Evolutionary conservation across 2,329 filamentous ascomycete genomes (phyloP), one percentile per base, ranked within the genome.

Genomic region (Botrytis elliptica): DNA sequence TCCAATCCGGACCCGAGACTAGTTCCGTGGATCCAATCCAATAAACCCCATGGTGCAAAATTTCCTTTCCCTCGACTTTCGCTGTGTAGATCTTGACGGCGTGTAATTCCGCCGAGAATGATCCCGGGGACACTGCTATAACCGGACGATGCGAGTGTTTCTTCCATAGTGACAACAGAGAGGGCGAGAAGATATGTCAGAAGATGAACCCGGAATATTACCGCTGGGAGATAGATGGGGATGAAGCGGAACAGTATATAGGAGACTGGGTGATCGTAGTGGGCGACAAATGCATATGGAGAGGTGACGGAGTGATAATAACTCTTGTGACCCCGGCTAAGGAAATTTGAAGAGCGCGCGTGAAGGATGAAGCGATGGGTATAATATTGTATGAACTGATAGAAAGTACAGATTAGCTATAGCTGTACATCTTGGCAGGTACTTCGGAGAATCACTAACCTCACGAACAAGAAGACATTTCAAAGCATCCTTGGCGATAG

Each of bases 281-380:
- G 88, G 14, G 91, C 85, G 62, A 87, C 84, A 38, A 93, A 85
- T 40, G 90, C 87, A 81, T 88, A 92, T 0, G 90, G 88, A 2
- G 87, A 85, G 38, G 81, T 81, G 73, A 88, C 83, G 66, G 85
- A 82, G 82, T 93, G 89, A 78, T 84, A 84, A 79, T 85, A 86
- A 71, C 78, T 69, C 66, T 79, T 75, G 80, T 89, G 85, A 69
- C 86, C 82, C 9, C 77, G 80, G 12, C 84, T 83, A 38, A 88
- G 74, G 42, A 79, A 81, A 44, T 74, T 78, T 25, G 79, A 78
- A 0, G 81, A 77, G 79, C 82, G 38, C 76, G 80, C 62, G 82
- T 97, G 94, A 14, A 97, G 86, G 40, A 91, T 74, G 79, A 88
- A 88, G 70, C 92, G 90, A 83, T 97, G 94, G 77, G 93, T 86